These are phyloP conservation scores for Dendrobium catenatum DNA, from an alignment of 106 monocot genomes.

Conservation along the genomic window DNA sequence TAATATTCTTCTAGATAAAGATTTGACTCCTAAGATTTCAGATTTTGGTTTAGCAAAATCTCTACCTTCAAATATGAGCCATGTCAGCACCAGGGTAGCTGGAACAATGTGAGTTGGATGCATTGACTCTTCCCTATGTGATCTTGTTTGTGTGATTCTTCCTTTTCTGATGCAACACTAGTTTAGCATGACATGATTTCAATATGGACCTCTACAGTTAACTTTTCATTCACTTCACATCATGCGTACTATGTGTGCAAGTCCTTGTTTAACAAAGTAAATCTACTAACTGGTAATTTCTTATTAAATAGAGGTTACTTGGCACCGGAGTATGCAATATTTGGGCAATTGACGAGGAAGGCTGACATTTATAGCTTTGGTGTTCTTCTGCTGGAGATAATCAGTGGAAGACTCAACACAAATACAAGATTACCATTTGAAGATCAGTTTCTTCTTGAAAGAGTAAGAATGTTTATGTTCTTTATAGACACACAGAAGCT, in stretches of 20 bases:
- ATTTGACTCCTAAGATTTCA: conserved; percentile 38
- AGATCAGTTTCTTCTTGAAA: conserved; percentile 12
- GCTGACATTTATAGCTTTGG: conserved; percentile 12
- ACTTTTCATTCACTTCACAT: neutral
- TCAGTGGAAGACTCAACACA: conserved; percentile 6
- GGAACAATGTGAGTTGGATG: conserved; percentile 28
- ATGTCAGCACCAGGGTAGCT: conserved; percentile 41
- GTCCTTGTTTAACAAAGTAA: neutral
- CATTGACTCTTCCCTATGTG: neutral
- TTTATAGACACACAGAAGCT: neutral
- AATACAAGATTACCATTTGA: conserved; percentile 8
- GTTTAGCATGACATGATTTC: neutral
- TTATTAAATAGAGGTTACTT: conserved; percentile 7
- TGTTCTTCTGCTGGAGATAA: conserved; percentile 13
- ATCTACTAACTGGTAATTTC: neutral
- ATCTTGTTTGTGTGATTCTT: neutral
- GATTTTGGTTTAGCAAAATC: conserved; percentile 48
- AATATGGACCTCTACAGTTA: neutral
- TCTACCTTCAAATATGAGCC: conserved; percentile 24
- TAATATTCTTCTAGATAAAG: conserved; percentile 42
- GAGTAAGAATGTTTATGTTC: neutral
- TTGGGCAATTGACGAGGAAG: conserved; percentile 7
- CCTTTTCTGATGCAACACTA: neutral
- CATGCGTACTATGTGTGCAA: neutral
- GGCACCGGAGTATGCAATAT: conserved; percentile 8